A percentile compares a stretch with the other conserved stretches of the same genome.
phyloP scores from a whole-genome alignment of 2,329 filamentous ascomycete species.

The Zasmidium angulare region DNA sequence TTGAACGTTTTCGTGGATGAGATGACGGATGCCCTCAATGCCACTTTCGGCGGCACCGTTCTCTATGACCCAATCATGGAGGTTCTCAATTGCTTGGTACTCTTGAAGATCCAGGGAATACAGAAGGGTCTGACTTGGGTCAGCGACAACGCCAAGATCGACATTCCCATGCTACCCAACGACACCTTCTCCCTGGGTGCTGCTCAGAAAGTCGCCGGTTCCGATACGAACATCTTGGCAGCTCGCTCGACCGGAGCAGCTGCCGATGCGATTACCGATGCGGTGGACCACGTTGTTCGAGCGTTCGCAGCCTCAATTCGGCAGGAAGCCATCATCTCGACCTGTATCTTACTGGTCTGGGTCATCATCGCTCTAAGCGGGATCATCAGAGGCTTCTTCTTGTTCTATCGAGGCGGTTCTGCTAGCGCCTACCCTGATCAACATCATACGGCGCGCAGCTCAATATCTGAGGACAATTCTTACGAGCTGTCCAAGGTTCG shows the following conservation, averaged over 20 bases:
- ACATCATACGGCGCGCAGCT: conserved; percentile 10
- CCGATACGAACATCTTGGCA: conserved; percentile 72
- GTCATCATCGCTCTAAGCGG: conserved; percentile 74
- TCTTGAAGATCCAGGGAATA: conserved; percentile 79
- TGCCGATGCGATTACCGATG: conserved; percentile 76
- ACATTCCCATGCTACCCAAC: conserved; percentile 74
- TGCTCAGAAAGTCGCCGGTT: conserved; percentile 52
- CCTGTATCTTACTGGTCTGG: conserved; percentile 72
- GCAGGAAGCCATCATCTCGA: conserved; percentile 77
- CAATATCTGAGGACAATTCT: conserved; percentile 13
- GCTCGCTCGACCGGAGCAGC: conserved; percentile 67
- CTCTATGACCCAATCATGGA: conserved; percentile 76
- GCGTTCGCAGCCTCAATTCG: conserved; percentile 68
- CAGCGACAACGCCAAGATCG: conserved; percentile 77
- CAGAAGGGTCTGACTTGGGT: conserved; percentile 94
- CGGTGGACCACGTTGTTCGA: conserved; percentile 67
- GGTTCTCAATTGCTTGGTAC: conserved; percentile 82
- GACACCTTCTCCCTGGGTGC: conserved; percentile 84
- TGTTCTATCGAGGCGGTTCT: conserved; percentile 56
- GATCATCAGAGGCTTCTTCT: conserved; percentile 62
- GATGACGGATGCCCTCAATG: conserved; percentile 71
- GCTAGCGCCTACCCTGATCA: conserved; percentile 19
- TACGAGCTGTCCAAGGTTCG: conserved; percentile 34
- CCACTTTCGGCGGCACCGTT: conserved; percentile 77
- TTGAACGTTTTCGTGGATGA: conserved; percentile 77